These are phyloP conservation scores for Phyllosticta paracitricarpa DNA, from an alignment of 2,329 filamentous ascomycete species.

Conservation along the genomic window DNA sequence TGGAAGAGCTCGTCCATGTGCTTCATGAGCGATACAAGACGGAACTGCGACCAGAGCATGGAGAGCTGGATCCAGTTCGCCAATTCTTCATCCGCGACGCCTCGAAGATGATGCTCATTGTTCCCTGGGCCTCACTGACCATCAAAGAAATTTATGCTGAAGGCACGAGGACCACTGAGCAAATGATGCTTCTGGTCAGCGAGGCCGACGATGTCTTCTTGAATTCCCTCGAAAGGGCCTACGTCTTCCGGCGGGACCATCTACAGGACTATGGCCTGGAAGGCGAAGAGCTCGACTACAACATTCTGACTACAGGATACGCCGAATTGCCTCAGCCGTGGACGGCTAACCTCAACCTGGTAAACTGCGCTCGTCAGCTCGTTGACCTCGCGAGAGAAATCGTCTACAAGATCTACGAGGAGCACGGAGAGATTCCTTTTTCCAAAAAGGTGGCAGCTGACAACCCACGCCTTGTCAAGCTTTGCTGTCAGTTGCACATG, in stretches of 20 bases:
- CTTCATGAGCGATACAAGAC: conserved; percentile 70
- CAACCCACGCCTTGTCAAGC: conserved; percentile 42
- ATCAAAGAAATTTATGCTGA: conserved; percentile 64
- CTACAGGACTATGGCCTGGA: conserved; percentile 62
- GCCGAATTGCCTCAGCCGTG: conserved; percentile 68
- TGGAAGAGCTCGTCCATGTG: conserved; percentile 64
- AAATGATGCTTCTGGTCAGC: conserved; percentile 35
- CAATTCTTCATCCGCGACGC: conserved; percentile 67
- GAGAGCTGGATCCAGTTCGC: conserved; percentile 71
- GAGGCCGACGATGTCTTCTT: conserved; percentile 71
- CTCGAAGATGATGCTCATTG: conserved; percentile 59
- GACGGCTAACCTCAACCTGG: conserved; percentile 56
- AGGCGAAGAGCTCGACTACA: conserved; percentile 48
- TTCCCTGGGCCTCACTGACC: conserved; percentile 69
- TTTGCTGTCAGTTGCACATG: conserved; percentile 48
- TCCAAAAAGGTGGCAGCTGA: conserved; percentile 37
- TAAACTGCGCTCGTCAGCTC: conserved; percentile 29
- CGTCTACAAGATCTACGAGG: conserved; percentile 30
- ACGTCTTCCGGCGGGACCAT: conserved; percentile 62
- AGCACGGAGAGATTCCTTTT: conserved; percentile 15
- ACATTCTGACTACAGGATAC: conserved; percentile 46
- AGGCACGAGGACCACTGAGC: conserved; percentile 43
- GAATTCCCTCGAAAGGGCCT: conserved; percentile 52
- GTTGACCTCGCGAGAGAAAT: conserved; percentile 32
- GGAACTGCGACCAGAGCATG: conserved; percentile 50